These are phyloP conservation scores for Castanospermum australe DNA, from an alignment of 306 rosid genomes.

Conservation along the genomic window DNA sequence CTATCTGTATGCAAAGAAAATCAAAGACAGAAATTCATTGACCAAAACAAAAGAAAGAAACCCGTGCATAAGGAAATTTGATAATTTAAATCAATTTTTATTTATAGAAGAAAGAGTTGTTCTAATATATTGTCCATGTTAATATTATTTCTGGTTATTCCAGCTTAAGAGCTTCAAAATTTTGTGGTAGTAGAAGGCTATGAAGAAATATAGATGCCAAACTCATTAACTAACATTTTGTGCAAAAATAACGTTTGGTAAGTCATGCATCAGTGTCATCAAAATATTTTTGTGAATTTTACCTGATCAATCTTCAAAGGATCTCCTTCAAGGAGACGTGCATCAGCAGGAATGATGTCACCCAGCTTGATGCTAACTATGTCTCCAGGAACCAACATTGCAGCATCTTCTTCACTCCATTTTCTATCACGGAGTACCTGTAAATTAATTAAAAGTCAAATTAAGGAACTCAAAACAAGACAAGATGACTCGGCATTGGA, in stretches of 20 bases:
- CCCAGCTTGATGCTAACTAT: slow-evolving; percentile 77
- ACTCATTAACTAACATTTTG: neutral
- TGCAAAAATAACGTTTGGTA: neutral
- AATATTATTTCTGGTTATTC: neutral
- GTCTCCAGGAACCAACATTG: slow-evolving; percentile 77
- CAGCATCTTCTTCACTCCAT: slow-evolving; percentile 82
- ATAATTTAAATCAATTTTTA: neutral
- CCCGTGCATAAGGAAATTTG: neutral
- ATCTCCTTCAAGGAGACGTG: slow-evolving; percentile 80
- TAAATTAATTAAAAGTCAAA: neutral
- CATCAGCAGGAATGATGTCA: slow-evolving; percentile 77
- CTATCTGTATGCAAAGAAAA: neutral
- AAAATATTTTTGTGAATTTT: neutral
- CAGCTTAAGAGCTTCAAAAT: neutral
- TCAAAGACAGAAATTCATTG: neutral
- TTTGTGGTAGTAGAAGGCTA: no score
- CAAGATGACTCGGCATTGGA: neutral
- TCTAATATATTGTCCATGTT: neutral
- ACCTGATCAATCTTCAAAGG: slow-evolving; percentile 82
- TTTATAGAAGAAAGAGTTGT: no score
- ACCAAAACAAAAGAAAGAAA: neutral
- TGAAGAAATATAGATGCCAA: neutral
- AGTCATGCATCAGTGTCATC: neutral
- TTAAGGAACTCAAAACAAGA: neutral
- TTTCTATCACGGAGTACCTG: slow-evolving; percentile 68